Base-by-base conservation (phyloP, 2,329 filamentous ascomycete species). In the Aspergillus quadricinctus region DNA sequence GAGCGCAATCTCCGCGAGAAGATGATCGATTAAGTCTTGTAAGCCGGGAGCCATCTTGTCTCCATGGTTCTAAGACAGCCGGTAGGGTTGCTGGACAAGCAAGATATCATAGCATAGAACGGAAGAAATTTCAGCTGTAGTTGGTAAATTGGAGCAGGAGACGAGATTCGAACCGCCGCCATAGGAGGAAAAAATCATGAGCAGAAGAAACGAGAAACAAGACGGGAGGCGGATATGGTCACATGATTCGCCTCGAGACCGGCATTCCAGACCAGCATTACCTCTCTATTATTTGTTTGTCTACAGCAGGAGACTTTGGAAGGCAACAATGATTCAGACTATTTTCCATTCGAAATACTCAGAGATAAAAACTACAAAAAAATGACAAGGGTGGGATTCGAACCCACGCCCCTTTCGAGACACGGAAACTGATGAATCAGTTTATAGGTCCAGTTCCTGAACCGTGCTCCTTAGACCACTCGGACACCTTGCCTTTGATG, bases 1-100 rank as follows among this genome's bases (percentile, higher is more conserved):
- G 49, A 86, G 76, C 25, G 83, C 83, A 68, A 87, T 80, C 69
- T 84, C 80, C 57, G 80, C 78, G 49, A 86, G 73, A 55, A 87
- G 66, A 70, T 78, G 81, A 66, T 85, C 78, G 59, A 86, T 77
- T 61, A 87, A 71, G 50, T 80, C 77, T 66, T 84, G 83, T 57
- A 84, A 73, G 54, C 80, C 80, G 57, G 72, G 74, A 53, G 73
- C 76, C 79, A 81, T 81, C 43, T 52, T 61, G 37, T 52, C 46
- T 53, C 57, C 64, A 64, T 64, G 48, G 52, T 45, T 41, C n/a
- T 49, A 19, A 14, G 8, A 19, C 9, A 28, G 23, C 7, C 10
- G 37, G 28, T 29, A 46, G 23, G 3, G 3, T 23, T 45, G 8
- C n/a, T 19, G 41, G 21, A 10, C n/a, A 10, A 23, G 4, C 19